Evolutionary conservation across 768 basidiomycete genomes (phyloP).

Genomic region (Rhizopogon rudus): DNA sequence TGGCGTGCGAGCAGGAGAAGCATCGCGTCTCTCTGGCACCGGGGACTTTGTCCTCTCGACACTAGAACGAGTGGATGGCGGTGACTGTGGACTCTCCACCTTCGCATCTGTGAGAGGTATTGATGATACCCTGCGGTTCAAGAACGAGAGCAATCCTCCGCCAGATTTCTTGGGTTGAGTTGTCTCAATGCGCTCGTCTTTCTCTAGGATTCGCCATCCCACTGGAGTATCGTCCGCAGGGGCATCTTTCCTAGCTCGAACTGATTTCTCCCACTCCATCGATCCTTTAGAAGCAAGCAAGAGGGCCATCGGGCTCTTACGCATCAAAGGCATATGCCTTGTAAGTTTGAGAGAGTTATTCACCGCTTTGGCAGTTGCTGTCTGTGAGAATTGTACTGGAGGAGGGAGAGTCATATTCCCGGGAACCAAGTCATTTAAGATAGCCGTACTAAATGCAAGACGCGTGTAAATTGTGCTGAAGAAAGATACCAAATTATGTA

Average conservation of each 20-base stretch:
- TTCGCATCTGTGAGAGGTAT: conserved; percentile 17
- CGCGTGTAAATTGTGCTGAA: conserved; percentile 2
- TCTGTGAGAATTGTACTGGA: conserved; percentile 44
- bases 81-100: conserved; percentile 17
- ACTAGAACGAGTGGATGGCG: conserved; percentile 23
- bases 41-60: conserved; percentile 19
- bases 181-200: conserved; percentile 37
- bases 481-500: conserved; percentile 11
- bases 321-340: conserved; percentile 48
- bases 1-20: conserved; percentile 12
- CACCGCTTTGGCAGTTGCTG: conserved; percentile 54
- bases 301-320: conserved; percentile 62
- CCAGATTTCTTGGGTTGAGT: conserved; percentile 44
- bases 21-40: conserved; percentile 6
- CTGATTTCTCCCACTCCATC: conserved; percentile 67
- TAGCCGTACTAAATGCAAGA: conserved; percentile 30
- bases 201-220: conserved; percentile 71
- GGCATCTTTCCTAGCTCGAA: conserved; percentile 49
- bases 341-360: conserved; percentile 61
- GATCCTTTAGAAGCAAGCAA: conserved; percentile 69
- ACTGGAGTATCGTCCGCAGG: conserved; percentile 50
- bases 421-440: conserved; percentile 43
- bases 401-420: conserved; percentile 46
- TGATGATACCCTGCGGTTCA: conserved; percentile 41
- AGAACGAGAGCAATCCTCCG: conserved; percentile 69